A percentile compares a stretch with the other conserved stretches of the same genome.
Conservation (phyloP, 2,329 filamentous ascomycete genomes). For the Akanthomyces uredinophilus region DNA sequence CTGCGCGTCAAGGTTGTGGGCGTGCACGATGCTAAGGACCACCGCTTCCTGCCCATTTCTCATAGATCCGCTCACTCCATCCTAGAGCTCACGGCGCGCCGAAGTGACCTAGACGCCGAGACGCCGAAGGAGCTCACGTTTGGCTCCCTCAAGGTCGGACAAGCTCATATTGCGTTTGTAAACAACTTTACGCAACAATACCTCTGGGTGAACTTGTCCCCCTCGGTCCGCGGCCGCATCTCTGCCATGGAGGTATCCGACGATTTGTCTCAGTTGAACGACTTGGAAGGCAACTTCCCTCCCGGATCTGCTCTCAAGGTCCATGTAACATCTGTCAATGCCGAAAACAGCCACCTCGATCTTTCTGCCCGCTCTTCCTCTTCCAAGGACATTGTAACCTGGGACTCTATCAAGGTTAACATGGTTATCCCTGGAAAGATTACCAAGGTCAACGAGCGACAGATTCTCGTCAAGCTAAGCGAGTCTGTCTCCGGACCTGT, state of each 20-base stretch:
- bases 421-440: slow-evolving; percentile 79
- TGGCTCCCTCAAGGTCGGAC: slow-evolving; percentile 66
- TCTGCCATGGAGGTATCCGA: slow-evolving; percentile 80
- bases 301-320: slow-evolving; percentile 83
- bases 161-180: slow-evolving; percentile 74
- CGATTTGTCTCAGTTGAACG: slow-evolving; percentile 71
- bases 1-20: slow-evolving; percentile 75
- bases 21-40: slow-evolving; percentile 82
- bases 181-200: slow-evolving; percentile 80
- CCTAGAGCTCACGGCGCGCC: slow-evolving; percentile 81
- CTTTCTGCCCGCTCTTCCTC: slow-evolving; percentile 69
- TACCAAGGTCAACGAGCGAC: slow-evolving; percentile 78
- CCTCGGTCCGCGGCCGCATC: slow-evolving; percentile 80
- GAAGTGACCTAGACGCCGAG: slow-evolving; percentile 52
- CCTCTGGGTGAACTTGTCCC: slow-evolving; percentile 87
- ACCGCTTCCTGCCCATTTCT: slow-evolving; percentile 85
- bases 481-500: slow-evolving; percentile 75
- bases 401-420: slow-evolving; percentile 68
- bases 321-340: slow-evolving; percentile 69
- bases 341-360: slow-evolving; percentile 70
- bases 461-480: slow-evolving; percentile 80
- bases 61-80: slow-evolving; percentile 78
- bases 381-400: slow-evolving; percentile 46
- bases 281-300: slow-evolving; percentile 77
- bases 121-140: slow-evolving; percentile 55